These are phyloP conservation scores for Rhododendron henanense DNA, from an alignment of 148 eudicot species.

Conservation along the genomic window DNA sequence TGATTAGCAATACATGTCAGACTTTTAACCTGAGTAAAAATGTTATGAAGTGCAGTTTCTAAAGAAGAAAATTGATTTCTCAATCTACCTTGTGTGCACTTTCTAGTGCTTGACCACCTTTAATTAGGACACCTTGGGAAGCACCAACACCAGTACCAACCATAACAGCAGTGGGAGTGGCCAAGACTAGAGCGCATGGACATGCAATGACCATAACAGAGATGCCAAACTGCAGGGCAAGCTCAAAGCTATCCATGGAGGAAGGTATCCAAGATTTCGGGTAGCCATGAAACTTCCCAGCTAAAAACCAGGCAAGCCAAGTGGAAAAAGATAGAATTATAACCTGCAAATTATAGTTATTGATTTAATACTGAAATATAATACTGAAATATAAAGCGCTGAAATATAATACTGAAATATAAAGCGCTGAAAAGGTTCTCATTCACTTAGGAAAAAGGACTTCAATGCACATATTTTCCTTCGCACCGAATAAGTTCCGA, in stretches of 20 bases:
- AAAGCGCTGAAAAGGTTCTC: neutral
- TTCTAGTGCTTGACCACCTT: slow-evolving; percentile 96
- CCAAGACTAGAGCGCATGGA: slow-evolving; percentile 97
- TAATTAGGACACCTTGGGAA: slow-evolving; percentile 93
- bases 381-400: neutral
- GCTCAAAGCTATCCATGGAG: slow-evolving; percentile 90
- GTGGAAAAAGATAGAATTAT: slow-evolving; percentile 61
- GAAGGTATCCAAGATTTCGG: slow-evolving; percentile 91
- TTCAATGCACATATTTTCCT: neutral
- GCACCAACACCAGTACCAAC: slow-evolving; percentile 99
- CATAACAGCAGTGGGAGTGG: slow-evolving; percentile 99
- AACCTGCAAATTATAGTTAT: slow-evolving; percentile 44
- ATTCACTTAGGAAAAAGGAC: neutral
- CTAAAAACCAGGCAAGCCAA: slow-evolving; percentile 83
- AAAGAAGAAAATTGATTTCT: neutral
- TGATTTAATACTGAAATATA: neutral
- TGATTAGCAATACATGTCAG: neutral
- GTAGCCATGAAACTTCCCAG: slow-evolving; percentile 62
- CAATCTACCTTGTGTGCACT: slow-evolving; percentile 76
- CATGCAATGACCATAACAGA: slow-evolving; percentile 99
- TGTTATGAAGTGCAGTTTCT: neutral
- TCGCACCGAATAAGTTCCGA: neutral
- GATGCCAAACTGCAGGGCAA: slow-evolving; percentile 94
- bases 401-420: neutral
- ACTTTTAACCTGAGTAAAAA: neutral